phyloP scores from a whole-genome alignment of 306 rosid species.

The Cucumis cinereus region DNA sequence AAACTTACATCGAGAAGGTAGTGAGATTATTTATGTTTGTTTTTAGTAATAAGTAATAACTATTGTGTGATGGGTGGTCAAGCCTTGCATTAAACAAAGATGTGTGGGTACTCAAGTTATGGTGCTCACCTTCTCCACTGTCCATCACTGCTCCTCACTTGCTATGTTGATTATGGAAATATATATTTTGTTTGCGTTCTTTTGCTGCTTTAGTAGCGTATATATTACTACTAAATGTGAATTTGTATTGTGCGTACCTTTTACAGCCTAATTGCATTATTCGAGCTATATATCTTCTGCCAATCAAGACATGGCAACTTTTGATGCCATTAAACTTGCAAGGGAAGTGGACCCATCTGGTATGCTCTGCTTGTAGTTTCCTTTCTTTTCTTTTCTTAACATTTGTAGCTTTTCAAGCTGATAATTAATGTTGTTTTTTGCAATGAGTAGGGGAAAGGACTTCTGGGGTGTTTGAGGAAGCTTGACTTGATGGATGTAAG shows the following conservation, averaged over 20 bases:
- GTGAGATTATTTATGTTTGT: background rate
- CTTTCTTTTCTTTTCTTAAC: background rate
- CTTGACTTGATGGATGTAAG: constrained; percentile 87
- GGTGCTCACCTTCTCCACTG: background rate
- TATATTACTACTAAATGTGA: background rate
- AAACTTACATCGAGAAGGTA: constrained; percentile 82
- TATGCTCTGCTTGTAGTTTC: constrained; percentile 6
- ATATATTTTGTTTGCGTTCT: background rate
- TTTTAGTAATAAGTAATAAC: background rate
- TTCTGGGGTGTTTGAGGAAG: constrained; percentile 86
- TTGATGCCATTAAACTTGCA: no score
- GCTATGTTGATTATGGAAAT: background rate
- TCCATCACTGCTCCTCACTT: background rate
- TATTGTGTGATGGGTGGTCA: background rate
- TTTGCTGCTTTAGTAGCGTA: background rate
- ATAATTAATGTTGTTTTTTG: background rate
- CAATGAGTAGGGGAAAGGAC: constrained; percentile 60
- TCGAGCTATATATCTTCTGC: constrained; percentile 85
- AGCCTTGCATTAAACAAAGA: background rate
- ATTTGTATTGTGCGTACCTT: background rate
- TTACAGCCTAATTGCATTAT: constrained; percentile 74
- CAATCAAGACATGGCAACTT: constrained; percentile 91
- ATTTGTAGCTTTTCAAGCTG: background rate
- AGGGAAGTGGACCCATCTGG: constrained; percentile 90
- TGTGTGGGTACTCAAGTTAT: no score